Evolutionary conservation across 2,329 filamentous ascomycete genomes (phyloP).

Genomic region (Pseudopyricularia javanii): DNA sequence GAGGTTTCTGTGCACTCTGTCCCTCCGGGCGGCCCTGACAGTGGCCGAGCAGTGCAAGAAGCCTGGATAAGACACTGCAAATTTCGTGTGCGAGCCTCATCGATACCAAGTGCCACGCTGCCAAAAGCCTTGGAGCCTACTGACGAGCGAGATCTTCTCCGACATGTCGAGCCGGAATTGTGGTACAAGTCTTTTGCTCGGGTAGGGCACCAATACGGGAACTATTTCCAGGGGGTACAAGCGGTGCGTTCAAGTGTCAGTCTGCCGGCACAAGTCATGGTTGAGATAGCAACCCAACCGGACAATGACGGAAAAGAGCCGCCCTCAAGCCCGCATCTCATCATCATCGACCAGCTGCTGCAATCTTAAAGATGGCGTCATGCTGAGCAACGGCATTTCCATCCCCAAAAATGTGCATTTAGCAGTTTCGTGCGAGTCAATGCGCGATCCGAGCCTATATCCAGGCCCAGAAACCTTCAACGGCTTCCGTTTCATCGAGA

Average conservation of each 20-base stretch:
- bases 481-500: no score
- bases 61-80: not conserved
- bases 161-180: not conserved
- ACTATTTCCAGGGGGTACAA: not conserved
- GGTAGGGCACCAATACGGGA: not conserved
- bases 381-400: no score
- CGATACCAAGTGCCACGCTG: not conserved
- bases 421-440: no score
- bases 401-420: no score
- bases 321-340: not conserved
- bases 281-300: not conserved
- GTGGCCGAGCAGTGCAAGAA: not conserved
- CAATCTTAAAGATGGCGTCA: not conserved
- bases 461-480: no score
- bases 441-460: no score
- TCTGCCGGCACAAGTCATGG: not conserved
- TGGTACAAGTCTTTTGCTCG: not conserved
- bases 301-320: not conserved
- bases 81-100: not conserved
- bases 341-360: not conserved
- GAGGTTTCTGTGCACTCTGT: not conserved
- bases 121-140: not conserved
- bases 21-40: not conserved
- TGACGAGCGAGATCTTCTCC: no score
- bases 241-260: not conserved